Conservation (phyloP, 2,329 filamentous ascomycete genomes). For the Cladosporium austrohemisphaericum region DNA sequence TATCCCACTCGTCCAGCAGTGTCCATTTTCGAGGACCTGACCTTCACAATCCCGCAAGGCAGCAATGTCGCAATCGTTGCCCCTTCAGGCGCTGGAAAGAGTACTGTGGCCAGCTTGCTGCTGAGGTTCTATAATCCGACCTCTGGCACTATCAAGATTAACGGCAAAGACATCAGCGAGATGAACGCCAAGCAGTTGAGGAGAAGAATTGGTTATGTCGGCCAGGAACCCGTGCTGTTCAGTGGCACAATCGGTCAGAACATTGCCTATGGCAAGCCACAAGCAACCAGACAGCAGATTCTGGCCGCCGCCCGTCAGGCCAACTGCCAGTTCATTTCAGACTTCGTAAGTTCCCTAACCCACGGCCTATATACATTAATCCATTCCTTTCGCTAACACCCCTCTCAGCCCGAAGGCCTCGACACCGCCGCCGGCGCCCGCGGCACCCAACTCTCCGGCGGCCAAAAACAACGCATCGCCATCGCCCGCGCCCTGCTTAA, state of each 20-base stretch:
- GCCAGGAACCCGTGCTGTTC: conserved; percentile 91
- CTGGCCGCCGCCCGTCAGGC: conserved; percentile 82
- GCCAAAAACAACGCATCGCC: conserved; percentile 96
- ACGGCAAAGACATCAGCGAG: conserved; percentile 73
- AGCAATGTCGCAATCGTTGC: conserved; percentile 96
- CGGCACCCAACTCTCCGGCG: conserved; percentile 89
- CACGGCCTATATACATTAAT: conserved; percentile 7
- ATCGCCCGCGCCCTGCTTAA: conserved; percentile 94
- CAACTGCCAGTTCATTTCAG: conserved; percentile 94
- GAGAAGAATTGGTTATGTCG: conserved; percentile 88
- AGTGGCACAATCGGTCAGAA: conserved; percentile 82
- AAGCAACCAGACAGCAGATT: conserved; percentile 75
- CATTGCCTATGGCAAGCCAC: conserved; percentile 84
- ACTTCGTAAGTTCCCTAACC: conserved; percentile 60
- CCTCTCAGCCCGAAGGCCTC: conserved; percentile 71
- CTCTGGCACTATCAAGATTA: conserved; percentile 72
- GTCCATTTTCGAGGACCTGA: conserved; percentile 80
- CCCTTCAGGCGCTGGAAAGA: conserved; percentile 93
- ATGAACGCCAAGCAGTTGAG: conserved; percentile 94
- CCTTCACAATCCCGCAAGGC: conserved; percentile 87
- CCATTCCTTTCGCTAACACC: conserved; percentile 18
- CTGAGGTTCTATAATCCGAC: conserved; percentile 88
- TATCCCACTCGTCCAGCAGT: conserved; percentile 94
- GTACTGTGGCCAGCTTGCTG: conserved; percentile 86
- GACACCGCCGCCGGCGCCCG: conserved; percentile 91